Conservation (phyloP, 2,329 filamentous ascomycete species). For the Scedosporium dehoogii region DNA sequence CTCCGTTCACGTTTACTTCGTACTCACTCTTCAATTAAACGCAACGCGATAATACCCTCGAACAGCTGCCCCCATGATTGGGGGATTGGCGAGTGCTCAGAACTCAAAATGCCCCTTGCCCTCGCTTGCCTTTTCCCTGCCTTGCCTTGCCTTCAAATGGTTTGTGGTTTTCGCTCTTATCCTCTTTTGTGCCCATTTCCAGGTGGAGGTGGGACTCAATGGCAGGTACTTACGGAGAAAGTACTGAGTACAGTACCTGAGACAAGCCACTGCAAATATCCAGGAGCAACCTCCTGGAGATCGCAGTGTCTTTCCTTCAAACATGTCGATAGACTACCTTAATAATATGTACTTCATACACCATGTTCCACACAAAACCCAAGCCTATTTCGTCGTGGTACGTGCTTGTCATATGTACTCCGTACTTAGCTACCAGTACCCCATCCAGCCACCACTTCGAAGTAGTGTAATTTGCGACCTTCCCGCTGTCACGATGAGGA, state of each 20-base stretch:
- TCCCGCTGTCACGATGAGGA: not conserved
- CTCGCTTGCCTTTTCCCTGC: not conserved
- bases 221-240: not conserved
- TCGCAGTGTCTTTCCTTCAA: not conserved
- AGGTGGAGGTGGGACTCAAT: not conserved
- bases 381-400: not conserved
- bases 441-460: not conserved
- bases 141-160: not conserved
- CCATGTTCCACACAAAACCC: not conserved
- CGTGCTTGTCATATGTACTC: not conserved
- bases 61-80: conserved; percentile 3
- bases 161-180: not conserved
- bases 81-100: not conserved
- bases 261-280: not conserved
- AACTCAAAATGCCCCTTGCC: not conserved
- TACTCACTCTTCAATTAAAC: conserved; percentile 5
- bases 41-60: not conserved
- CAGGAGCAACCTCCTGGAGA: not conserved
- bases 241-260: not conserved
- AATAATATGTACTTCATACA: not conserved
- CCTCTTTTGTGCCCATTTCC: not conserved
- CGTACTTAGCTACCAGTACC: not conserved
- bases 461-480: not conserved
- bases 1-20: too few species aligned
- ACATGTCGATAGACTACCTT: not conserved